phyloP scores from a whole-genome alignment of 306 rosid genomes.

The Cotoneaster glaucophyllus region DNA sequence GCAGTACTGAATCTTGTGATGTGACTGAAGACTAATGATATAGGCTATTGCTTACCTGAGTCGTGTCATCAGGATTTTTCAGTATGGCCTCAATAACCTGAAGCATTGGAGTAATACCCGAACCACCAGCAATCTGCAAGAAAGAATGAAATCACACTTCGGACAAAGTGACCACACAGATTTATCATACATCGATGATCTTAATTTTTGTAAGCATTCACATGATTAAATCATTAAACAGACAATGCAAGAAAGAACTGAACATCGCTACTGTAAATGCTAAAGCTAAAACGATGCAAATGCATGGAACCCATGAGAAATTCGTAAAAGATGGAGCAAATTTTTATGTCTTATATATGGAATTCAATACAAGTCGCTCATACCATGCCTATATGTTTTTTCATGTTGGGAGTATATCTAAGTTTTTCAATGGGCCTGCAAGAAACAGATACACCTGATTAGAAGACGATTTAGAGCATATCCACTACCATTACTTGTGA shows the following conservation, averaged over 20 bases:
- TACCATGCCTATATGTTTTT: constrained; percentile 98
- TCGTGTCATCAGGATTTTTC: constrained; percentile 85
- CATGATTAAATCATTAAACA: not conserved
- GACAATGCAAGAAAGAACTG: not conserved
- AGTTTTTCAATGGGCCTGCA: constrained; percentile 93
- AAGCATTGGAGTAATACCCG: constrained; percentile 98
- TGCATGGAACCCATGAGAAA: not conserved
- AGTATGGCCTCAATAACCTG: constrained; percentile 91
- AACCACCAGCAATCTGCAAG: constrained; percentile 86
- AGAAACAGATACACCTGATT: constrained; percentile 14
- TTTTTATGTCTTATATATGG: not conserved
- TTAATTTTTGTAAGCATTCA: not conserved
- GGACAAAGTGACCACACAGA: not conserved
- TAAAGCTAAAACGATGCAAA: not conserved
- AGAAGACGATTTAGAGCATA: constrained; percentile 17
- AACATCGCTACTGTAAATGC: not conserved
- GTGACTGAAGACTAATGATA: not conserved
- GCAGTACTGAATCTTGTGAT: not conserved
- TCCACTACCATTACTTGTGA: constrained; percentile 8
- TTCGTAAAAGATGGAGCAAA: not conserved
- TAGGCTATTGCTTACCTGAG: constrained; percentile 57
- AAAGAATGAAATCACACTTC: constrained; percentile 3
- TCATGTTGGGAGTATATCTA: constrained; percentile 88
- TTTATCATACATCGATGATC: not conserved
- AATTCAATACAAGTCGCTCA: constrained; percentile 10